These are phyloP conservation scores for Yamadazyma diddensiae DNA, from an alignment of 1,139 yeast genomes.

Conservation along the genomic window DNA sequence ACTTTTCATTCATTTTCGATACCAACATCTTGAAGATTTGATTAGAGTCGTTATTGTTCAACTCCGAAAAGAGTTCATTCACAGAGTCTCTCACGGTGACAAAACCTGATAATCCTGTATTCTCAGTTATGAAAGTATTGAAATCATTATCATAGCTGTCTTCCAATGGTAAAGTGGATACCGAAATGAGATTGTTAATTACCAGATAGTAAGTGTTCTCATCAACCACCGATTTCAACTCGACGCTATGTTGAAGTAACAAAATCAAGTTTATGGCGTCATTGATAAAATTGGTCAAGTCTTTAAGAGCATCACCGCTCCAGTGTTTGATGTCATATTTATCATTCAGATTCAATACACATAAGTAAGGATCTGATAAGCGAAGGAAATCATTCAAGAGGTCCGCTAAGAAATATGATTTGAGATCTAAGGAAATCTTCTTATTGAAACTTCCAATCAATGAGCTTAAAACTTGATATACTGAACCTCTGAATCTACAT, in stretches of 20 bases:
- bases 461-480: conserved; percentile 28
- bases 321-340: conserved; percentile 6
- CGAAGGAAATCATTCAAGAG: conserved; percentile 11
- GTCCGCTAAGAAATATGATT: conserved; percentile 9
- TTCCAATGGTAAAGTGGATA: conserved; percentile 25
- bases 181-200: conserved; percentile 20
- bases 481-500: conserved; percentile 22
- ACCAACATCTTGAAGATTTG: conserved; percentile 21
- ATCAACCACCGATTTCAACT: conserved; percentile 13
- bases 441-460: conserved; percentile 35
- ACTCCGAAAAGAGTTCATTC: conserved; percentile 47
- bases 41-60: conserved; percentile 35
- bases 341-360: conserved; percentile 5
- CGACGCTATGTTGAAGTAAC: conserved; percentile 25
- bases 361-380: conserved; percentile 9
- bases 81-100: conserved; percentile 52
- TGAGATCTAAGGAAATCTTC: conserved; percentile 21
- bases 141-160: conserved; percentile 50
- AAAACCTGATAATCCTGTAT: conserved; percentile 58
- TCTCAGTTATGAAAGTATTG: conserved; percentile 68
- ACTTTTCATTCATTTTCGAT: conserved; percentile 11
- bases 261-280: conserved; percentile 9
- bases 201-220: conserved; percentile 15
- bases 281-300: conserved; percentile 10
- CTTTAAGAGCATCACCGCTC: conserved; percentile 9